Evolutionary conservation across 2,329 filamentous ascomycete species (phyloP), one percentile per base, ranked within the genome.

Genomic region (Aspergillus viridinutans): DNA sequence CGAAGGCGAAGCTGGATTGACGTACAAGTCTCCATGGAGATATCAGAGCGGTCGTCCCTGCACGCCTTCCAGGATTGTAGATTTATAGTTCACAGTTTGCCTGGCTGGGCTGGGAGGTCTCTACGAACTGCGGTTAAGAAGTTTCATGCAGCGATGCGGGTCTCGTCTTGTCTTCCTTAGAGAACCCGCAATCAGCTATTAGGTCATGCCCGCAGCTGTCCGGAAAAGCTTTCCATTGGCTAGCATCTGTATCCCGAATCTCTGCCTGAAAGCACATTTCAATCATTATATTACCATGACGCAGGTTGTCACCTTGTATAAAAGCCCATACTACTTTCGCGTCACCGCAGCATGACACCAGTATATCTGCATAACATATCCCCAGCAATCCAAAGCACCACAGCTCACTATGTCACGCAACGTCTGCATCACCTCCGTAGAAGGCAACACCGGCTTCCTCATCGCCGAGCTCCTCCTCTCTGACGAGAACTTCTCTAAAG

Each of bases 361-460:
- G 32, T 38, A 38, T 7, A 38, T 38, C 32, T 17, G 5, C 32
- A 38, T 38, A 38, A 7, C 32, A n/a, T 38, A 17, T 38, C 14
- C 4, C 32, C 32, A 38, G 14, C 32, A 38, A 17, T 14, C 32
- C 32, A 45, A 45, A 20, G 8, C 42, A 23, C 21, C 20, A 20
- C 21, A 9, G 10, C n/a, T 23, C 28, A 58, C 55, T 21, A 81
- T 81, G 78, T 66, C 78, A 0, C 78, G 78, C 61, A 80, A 80
- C 52, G 60, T 82, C 52, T 79, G 76, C 62, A 72, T 82, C 64
- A 80, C 78, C 1, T 74, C 79, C 43, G 71, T 74, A 10, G 80
- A 82, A 47, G 80, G 80, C 61, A 72, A 82, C 54, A 82, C 79
- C 3, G 80, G 80, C 60, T 81, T 79, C 59, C 69, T 78, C 57